Evolutionary conservation across 2,329 filamentous ascomycete species (phyloP).

Genomic region (Penicillium sp.): DNA sequence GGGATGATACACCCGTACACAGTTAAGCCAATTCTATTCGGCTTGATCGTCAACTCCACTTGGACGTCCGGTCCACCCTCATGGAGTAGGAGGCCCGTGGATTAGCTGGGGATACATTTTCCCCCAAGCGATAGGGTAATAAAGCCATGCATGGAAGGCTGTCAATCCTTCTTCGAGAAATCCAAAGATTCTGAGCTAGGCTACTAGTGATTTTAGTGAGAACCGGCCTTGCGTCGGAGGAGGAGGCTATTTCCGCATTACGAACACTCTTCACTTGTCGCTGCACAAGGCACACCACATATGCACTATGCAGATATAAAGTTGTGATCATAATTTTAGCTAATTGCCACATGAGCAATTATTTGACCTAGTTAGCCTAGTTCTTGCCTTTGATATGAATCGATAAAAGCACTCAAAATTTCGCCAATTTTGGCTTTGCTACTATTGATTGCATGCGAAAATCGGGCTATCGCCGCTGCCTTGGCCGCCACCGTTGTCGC

Average conservation of each 20-base stretch:
- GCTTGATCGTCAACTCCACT: not conserved
- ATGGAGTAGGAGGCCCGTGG: not conserved
- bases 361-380: not conserved
- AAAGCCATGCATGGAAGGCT: constrained; percentile 27
- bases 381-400: not conserved
- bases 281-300: not conserved
- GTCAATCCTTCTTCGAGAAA: constrained; percentile 24
- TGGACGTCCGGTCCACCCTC: not conserved
- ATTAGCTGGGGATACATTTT: not conserved
- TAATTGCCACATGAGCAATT: not conserved
- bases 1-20: not conserved
- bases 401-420: constrained; percentile 1
- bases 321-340: not conserved
- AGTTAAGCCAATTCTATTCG: not conserved
- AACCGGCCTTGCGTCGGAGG: constrained; percentile 3
- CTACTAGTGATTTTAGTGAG: not conserved
- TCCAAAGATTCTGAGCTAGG: constrained; percentile 1
- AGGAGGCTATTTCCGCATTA: not conserved
- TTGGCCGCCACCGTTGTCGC: constrained; percentile 28
- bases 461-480: not conserved
- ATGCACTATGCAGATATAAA: not conserved
- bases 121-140: not conserved
- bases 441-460: constrained; percentile 9
- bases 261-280: not conserved
- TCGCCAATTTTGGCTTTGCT: constrained; percentile 7